A percentile compares a stretch with the other conserved stretches of the same genome.
phyloP scores from a whole-genome alignment of 768 basidiomycete species.

The Amanita polypyramis region DNA sequence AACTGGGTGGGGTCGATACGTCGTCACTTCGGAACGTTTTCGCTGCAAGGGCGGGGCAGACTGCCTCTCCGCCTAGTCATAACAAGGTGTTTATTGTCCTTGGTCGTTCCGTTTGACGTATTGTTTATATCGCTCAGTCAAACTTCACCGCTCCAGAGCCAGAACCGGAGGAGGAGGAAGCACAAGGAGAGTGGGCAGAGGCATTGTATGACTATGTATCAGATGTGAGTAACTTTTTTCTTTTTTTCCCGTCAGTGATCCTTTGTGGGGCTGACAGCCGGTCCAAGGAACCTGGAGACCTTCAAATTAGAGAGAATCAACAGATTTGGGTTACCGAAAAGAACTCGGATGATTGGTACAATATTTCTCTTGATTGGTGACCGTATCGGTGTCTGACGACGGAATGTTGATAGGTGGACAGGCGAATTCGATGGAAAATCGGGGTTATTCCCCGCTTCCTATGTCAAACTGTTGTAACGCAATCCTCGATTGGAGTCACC shows the following conservation, averaged over 20 bases:
- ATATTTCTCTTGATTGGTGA: constrained; percentile 5
- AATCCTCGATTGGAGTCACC: not conserved
- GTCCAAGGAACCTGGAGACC: constrained; percentile 59
- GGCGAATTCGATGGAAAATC: constrained; percentile 47
- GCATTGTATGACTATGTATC: constrained; percentile 69
- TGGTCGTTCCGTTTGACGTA: not conserved
- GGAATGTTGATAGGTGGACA: constrained; percentile 45
- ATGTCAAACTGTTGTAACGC: constrained; percentile 47
- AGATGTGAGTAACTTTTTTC: constrained; percentile 25
- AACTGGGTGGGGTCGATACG: constrained; percentile 51
- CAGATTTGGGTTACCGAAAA: constrained; percentile 53
- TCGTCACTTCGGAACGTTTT: constrained; percentile 37
- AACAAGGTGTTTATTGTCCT: not conserved
- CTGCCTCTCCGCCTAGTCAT: not conserved
- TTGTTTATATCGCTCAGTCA: constrained; percentile 7
- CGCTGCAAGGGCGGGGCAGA: constrained; percentile 12
- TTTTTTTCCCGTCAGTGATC: not conserved
- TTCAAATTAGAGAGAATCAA: constrained; percentile 45
- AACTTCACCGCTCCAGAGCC: constrained; percentile 16
- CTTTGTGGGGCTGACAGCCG: not conserved
- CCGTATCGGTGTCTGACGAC: constrained; percentile 7
- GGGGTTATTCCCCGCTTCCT: constrained; percentile 60
- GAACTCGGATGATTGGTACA: constrained; percentile 71
- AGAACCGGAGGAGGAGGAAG: constrained; percentile 23
- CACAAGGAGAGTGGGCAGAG: constrained; percentile 64